phyloP scores from a whole-genome alignment of 1,284 basidiomycete species.

The Sphagnurus paluster region DNA sequence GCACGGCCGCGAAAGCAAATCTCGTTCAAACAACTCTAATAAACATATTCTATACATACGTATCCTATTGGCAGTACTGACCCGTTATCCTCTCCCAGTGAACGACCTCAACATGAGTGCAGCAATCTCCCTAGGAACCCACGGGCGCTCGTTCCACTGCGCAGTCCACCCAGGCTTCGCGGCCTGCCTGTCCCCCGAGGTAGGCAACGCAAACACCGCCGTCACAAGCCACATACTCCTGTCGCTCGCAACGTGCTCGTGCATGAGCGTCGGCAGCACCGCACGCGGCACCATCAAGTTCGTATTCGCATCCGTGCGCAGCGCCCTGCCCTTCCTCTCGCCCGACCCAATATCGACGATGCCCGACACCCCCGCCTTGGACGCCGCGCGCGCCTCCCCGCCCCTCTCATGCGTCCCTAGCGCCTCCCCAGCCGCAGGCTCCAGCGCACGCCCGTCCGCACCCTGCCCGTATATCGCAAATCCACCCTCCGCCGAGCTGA shows the following conservation, averaged over 20 bases:
- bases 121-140: constrained; percentile 43
- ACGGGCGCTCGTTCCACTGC: constrained; percentile 55
- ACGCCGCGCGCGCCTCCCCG: constrained; percentile 52
- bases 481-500: constrained; percentile 67
- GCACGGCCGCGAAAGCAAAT: background rate
- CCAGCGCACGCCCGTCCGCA: constrained; percentile 59
- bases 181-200: constrained; percentile 37
- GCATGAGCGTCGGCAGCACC: constrained; percentile 64
- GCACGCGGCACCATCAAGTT: constrained; percentile 71
- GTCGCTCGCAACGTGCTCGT: constrained; percentile 41
- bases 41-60: background rate
- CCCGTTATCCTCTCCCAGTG: constrained; percentile 8
- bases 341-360: constrained; percentile 49
- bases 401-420: constrained; percentile 49
- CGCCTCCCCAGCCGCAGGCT: constrained; percentile 39
- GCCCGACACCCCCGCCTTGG: constrained; percentile 63
- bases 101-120: constrained; percentile 14
- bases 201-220: constrained; percentile 67
- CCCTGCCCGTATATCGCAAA: constrained; percentile 75
- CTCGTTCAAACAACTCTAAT: too few species aligned
- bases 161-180: constrained; percentile 46
- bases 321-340: constrained; percentile 36
- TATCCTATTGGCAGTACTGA: background rate
- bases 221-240: constrained; percentile 63
- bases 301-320: constrained; percentile 73